phyloP scores from a whole-genome alignment of 441 rosid species.

The Gossypium schwendimanii region DNA sequence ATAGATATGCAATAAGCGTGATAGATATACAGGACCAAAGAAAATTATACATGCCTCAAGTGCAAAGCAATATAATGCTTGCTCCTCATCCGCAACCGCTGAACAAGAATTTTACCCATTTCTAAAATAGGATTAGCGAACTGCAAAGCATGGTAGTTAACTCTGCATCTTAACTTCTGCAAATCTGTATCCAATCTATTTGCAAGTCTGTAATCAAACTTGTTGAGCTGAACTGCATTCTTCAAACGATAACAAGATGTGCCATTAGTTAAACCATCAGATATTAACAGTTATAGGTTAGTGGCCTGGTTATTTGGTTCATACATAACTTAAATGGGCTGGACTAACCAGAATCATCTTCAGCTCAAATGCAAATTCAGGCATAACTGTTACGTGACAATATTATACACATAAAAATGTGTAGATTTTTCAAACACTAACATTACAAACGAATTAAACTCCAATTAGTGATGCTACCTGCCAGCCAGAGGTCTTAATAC shows the following conservation, averaged over 20 bases:
- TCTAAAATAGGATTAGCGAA: conserved; percentile 67
- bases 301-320: neutral
- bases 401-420: neutral
- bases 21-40: conserved; percentile 8
- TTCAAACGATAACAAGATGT: neutral
- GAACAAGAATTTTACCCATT: conserved; percentile 68
- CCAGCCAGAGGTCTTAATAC: neutral
- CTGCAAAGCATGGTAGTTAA: conserved; percentile 76
- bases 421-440: neutral
- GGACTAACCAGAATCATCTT: neutral
- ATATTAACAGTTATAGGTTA: neutral
- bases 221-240: conserved; percentile 79
- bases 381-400: neutral
- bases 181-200: conserved; percentile 71
- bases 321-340: neutral
- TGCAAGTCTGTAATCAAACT: conserved; percentile 91
- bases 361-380: neutral
- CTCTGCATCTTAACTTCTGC: conserved; percentile 93
- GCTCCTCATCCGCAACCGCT: conserved; percentile 67
- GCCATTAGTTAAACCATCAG: conserved; percentile 2
- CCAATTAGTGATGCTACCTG: neutral
- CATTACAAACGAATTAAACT: neutral
- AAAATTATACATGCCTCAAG: conserved; percentile 50
- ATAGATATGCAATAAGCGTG: neutral
- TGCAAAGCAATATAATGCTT: conserved; percentile 82